Base-by-base conservation (phyloP, 2,329 filamentous ascomycete genomes). In the Diplodia scrobiculata region DNA sequence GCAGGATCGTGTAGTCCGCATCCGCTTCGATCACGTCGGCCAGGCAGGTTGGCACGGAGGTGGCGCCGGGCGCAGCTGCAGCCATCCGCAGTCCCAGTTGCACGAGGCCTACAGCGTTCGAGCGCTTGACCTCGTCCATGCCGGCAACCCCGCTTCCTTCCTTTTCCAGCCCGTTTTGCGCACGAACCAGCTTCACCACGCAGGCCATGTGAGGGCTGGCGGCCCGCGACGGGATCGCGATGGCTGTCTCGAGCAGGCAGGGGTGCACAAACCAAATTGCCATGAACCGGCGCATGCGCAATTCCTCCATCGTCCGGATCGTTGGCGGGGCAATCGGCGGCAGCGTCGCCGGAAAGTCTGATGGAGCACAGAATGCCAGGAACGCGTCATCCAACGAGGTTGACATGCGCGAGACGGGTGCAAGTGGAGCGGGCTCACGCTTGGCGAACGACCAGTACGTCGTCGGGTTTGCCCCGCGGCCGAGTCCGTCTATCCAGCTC, bases 401-500 rank as follows among this genome's bases (percentile, higher is more conserved):
- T 53, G 25, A 36, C 27, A 25, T 5, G 27, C 2, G 9, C 50
- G 14, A 32, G 1, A 1, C 1, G 3, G 10, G 34, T 25, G 27
- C 27, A 3, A 25, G 19, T 9, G 11, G 48, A 51, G 21, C 17
- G 10, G 50, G 14, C 27, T 53, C n/a, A 25, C 47, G 47, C 9
- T 13, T 50, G 47, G 11, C 21, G 47, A 50, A 53, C 11, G 27
- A 32, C 50, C 27, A 34, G 13, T 34, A n/a, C 27, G 27, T 34
- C 27, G 50, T 29, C 6, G 7, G 7, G 50, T 3, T 17, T 3
- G 25, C 4, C 47, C 47, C 7, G 34, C 3, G 34, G 50, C 50
- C 27, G 13, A 81, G 70, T 9, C 71, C 70, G 60, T 79, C 72
- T 67, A 82, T 81, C 80, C 80, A 83, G 9, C 67, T 62, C 60